Percentiles rank a stretch among this genome's conserved stretches.
Conservation (phyloP, 352 stramenopile species). For the Phytophthora nicotianae region DNA sequence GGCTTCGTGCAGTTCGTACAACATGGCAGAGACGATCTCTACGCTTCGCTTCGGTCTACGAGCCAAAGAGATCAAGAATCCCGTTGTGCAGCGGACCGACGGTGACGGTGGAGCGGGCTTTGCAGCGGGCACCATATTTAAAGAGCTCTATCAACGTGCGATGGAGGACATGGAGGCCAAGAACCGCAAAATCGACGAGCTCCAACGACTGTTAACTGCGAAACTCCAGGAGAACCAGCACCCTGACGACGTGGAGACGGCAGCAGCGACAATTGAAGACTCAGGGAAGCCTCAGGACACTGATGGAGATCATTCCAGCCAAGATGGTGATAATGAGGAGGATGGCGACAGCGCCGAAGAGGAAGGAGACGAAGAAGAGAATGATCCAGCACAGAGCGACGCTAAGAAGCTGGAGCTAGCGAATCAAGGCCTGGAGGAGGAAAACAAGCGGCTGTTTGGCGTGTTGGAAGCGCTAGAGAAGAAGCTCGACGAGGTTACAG, state of each 20-base stretch:
- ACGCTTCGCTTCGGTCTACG: slow-evolving; percentile 75
- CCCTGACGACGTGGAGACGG: slow-evolving; percentile 19
- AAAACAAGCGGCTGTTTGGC: slow-evolving; percentile 58
- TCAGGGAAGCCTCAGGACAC: slow-evolving; percentile 19
- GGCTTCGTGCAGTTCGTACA: slow-evolving; percentile 83
- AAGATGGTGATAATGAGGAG: slow-evolving; percentile 36
- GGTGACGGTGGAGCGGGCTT: slow-evolving; percentile 22
- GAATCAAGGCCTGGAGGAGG: slow-evolving; percentile 48
- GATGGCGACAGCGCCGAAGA: slow-evolving; percentile 28
- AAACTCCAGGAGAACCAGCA: slow-evolving; percentile 48
- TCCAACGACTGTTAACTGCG: slow-evolving; percentile 51
- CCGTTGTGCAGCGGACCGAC: slow-evolving; percentile 53
- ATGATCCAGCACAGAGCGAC: slow-evolving; percentile 25
- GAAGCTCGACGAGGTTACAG: slow-evolving; percentile 51
- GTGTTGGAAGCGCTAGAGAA: slow-evolving; percentile 52
- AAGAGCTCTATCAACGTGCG: slow-evolving; percentile 72
- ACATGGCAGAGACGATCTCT: slow-evolving; percentile 82
- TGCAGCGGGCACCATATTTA: slow-evolving; percentile 49
- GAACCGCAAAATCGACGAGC: slow-evolving; percentile 71
- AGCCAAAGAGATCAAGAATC: slow-evolving; percentile 86
- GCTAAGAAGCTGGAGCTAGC: slow-evolving; percentile 40
- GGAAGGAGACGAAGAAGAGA: slow-evolving; percentile 17
- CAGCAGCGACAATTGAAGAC: slow-evolving; percentile 9
- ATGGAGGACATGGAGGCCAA: slow-evolving; percentile 73
- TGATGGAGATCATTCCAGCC: slow-evolving; percentile 31